Percentiles rank a stretch among this genome's conserved stretches.
Conservation (phyloP, 2,329 filamentous ascomycete species). For the Gnomoniopsis smithogilvyi region DNA sequence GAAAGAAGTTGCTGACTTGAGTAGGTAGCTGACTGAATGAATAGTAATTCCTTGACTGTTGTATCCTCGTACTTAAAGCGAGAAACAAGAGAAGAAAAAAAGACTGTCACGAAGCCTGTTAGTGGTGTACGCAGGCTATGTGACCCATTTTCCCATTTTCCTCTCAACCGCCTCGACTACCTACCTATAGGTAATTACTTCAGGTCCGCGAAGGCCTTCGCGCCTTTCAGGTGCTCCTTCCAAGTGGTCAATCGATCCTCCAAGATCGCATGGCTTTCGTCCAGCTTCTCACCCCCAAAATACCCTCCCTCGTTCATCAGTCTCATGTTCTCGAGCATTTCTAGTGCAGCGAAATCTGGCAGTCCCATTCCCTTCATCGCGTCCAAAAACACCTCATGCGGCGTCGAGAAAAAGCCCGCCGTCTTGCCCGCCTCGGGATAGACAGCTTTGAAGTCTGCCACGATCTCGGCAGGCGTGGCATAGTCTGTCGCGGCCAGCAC, state of each 20-base stretch:
- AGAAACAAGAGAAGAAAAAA: too few species aligned
- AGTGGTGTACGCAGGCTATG: not conserved
- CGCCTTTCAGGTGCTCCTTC: conserved; percentile 34
- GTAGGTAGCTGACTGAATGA: too few species aligned
- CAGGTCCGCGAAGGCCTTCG: conserved; percentile 32
- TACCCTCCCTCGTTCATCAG: conserved; percentile 51
- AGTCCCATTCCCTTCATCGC: conserved; percentile 31
- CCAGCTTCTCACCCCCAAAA: conserved; percentile 41
- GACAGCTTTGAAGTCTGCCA: conserved; percentile 35
- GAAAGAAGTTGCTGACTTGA: too few species aligned
- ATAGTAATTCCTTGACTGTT: too few species aligned
- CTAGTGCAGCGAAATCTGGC: conserved; percentile 39
- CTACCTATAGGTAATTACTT: conserved; percentile 31
- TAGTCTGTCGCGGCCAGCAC: conserved; percentile 41
- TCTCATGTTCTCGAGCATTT: conserved; percentile 51
- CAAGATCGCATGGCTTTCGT: conserved; percentile 34
- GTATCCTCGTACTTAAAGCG: too few species aligned
- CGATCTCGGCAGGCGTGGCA: conserved; percentile 35
- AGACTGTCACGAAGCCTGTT: too few species aligned
- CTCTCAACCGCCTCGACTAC: too few species aligned
- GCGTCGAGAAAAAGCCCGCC: conserved; percentile 32
- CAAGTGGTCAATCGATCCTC: conserved; percentile 39
- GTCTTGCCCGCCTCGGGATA: conserved; percentile 37
- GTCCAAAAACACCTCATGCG: conserved; percentile 38
- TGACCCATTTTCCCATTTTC: not conserved